A percentile compares a stretch with the other conserved stretches of the same genome.
phyloP scores from a whole-genome alignment of 1,284 basidiomycete species.

The Mycosarcoma mackinlayi region DNA sequence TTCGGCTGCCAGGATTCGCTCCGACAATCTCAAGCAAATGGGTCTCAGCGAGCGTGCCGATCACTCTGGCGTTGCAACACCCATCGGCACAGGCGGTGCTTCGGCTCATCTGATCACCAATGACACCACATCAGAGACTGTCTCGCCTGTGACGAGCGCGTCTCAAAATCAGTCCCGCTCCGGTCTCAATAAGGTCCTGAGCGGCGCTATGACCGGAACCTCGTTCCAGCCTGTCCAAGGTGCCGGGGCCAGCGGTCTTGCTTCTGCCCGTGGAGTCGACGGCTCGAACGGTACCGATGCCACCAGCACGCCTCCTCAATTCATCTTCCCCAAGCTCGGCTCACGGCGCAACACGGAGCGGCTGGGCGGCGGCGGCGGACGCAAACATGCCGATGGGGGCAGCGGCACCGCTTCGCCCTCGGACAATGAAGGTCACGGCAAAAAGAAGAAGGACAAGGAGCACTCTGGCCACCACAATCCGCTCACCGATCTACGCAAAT shows the following conservation, averaged over 20 bases:
- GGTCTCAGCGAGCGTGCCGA: constrained; percentile 42
- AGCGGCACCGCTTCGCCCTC: constrained; percentile 42
- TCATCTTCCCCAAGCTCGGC: constrained; percentile 65
- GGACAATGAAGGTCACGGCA: constrained; percentile 31
- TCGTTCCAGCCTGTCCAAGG: constrained; percentile 44
- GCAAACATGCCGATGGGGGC: constrained; percentile 23
- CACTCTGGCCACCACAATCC: constrained; percentile 51
- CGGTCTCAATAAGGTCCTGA: constrained; percentile 46
- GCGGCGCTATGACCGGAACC: constrained; percentile 44
- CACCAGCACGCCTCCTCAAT: constrained; percentile 58
- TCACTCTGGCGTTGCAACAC: constrained; percentile 43
- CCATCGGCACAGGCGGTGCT: constrained; percentile 50
- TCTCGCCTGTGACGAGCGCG: constrained; percentile 25
- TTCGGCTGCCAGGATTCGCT: constrained; percentile 31
- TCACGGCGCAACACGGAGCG: constrained; percentile 43
- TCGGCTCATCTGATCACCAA: constrained; percentile 14
- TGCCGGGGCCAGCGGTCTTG: constrained; percentile 56
- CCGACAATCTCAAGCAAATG: constrained; percentile 42
- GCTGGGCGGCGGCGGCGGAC: constrained; percentile 17
- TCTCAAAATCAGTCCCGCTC: constrained; percentile 21
- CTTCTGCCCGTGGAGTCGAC: constrained; percentile 53
- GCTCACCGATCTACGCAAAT: constrained; percentile 57
- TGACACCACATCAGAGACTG: constrained; percentile 12
- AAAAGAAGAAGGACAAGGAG: constrained; percentile 59
- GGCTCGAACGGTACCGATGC: constrained; percentile 20